Base-by-base conservation (phyloP, 331 rosid genomes). In the Pyrus hybrid region DNA sequence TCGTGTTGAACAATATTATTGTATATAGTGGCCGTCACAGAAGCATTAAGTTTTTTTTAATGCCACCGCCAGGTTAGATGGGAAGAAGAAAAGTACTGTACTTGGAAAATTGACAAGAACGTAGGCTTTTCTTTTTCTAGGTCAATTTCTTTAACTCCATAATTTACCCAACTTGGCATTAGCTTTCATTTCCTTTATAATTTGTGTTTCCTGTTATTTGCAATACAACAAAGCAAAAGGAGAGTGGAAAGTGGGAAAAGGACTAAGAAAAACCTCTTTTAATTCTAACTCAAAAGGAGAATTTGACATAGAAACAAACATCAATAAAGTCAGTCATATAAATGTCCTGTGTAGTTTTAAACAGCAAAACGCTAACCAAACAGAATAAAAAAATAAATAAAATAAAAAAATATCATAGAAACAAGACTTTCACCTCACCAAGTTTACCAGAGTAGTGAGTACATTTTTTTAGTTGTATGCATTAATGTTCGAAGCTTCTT, bases 301-400 rank as follows among this genome's bases (percentile, higher is more conserved):
- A 64, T 57, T 76, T 22, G 86, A 79, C 80, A 70, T 28, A 70
- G 79, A 75, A 75, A 75, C 35, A 70, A 32, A 65, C 61, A 65
- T 74, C 83, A 83, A 64, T 64, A 79, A 78, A 79, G 60, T 6
- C 68, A 29, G 29, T 79, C 67, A 70, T 7, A 53, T 6, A 21
- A 61, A 30, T 33, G 70, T 35, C 9, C 51, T n/a, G 4, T 4
- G 68, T 20, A 30, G 35, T 32, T n/a, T 30, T 30, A 30, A 64
- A 14, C 1, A 26, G 35, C 9, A 62, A 6, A 25, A 60, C 13
- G 17, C 28, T 23, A 60, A n/a, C 13, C 25, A 56, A 18, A 20
- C 62, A n/a, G 5, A 21, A 58, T n/a, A n/a, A n/a, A n/a, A n/a
- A n/a, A n/a, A n/a, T n/a, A n/a, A n/a, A n/a, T n/a, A 8, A 35